Base-by-base conservation (phyloP, 2,329 filamentous ascomycete species). In the Talaromyces amestolkiae region DNA sequence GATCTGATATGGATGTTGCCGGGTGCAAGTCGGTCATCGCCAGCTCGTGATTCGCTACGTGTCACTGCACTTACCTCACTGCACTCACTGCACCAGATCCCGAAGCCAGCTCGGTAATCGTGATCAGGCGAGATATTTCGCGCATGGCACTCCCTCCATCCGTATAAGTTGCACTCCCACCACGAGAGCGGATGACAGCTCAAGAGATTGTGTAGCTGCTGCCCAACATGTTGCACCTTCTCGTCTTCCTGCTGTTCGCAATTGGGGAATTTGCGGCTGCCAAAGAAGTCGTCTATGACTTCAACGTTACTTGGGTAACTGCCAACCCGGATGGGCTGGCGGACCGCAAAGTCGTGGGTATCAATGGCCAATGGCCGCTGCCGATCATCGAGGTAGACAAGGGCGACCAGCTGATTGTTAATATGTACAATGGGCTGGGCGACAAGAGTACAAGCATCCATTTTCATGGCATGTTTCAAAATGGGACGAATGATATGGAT, bases 401-500 rank as follows among this genome's bases (percentile, higher is more conserved):
- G 68, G 90, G 89, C 22, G 91, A 95, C 70, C 86, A 84, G 1
- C 76, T 95, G 9, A 75, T 91, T 3, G 86, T 93, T 51, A 86
- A 91, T 37, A 82, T 92, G 60, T 79, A 86, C 69, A 94, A 94
- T 70, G 82, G 84, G 24, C 85, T 90, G 0, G 79, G 81, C 13
- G 90, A 92, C 69, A 75, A 85, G 69, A 85, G 83, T 13, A 89
- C 89, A 9, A 85, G 84, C 43, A 81, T 93, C 5, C 91, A 94
- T 73, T 93, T 91, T 75, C 91, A 94, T 70, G 91, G 91, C 17
- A 83, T 94, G 68, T 92, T 87, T 72, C 90, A 92, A 73, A 91
- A 91, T 69, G 89, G 89, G 11, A 91, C 89, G 0, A 91, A 87
- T 66, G 83, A 83, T 65, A 91, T 92, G 88, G 91, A 94, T 71